Conservation (phyloP, 768 basidiomycete species). For the Auricularia sp. region DNA sequence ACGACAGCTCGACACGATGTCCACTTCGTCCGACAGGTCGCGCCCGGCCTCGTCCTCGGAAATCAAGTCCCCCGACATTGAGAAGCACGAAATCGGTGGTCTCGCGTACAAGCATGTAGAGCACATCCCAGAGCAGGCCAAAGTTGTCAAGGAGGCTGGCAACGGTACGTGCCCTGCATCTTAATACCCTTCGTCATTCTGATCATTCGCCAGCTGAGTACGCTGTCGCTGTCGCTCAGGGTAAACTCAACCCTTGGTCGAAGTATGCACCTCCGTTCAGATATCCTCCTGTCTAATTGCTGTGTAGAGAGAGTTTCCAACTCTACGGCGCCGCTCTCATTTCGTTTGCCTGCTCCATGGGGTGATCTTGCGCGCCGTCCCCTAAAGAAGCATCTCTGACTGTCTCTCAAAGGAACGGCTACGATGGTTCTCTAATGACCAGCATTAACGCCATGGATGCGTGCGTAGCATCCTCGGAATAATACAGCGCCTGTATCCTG, state of each 20-base stretch:
- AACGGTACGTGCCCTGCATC: neutral
- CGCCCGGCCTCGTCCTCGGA: neutral
- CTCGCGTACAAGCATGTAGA: neutral
- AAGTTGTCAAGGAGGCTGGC: neutral
- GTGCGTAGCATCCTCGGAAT: slow-evolving; percentile 3
- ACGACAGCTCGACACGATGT: neutral
- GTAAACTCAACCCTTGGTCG: neutral
- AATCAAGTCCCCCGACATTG: neutral
- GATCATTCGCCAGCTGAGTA: neutral
- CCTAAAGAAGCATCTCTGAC: neutral
- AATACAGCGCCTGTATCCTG: neutral
- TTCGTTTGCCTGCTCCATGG: slow-evolving; percentile 17
- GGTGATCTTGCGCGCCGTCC: neutral
- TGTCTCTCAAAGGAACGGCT: slow-evolving; percentile 2
- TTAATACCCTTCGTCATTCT: neutral
- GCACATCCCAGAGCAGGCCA: neutral
- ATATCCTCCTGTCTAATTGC: neutral
- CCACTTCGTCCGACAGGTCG: neutral
- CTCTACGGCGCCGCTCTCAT: neutral
- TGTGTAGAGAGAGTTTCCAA: neutral
- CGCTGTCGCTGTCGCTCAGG: neutral
- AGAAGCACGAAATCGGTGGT: neutral
- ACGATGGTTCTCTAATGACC: slow-evolving; percentile 9
- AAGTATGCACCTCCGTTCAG: neutral
- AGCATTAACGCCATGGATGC: slow-evolving; percentile 5